Evolutionary conservation across 176 grass and related monocot genomes (phyloP).

Genomic region (Cenchrus americanus): DNA sequence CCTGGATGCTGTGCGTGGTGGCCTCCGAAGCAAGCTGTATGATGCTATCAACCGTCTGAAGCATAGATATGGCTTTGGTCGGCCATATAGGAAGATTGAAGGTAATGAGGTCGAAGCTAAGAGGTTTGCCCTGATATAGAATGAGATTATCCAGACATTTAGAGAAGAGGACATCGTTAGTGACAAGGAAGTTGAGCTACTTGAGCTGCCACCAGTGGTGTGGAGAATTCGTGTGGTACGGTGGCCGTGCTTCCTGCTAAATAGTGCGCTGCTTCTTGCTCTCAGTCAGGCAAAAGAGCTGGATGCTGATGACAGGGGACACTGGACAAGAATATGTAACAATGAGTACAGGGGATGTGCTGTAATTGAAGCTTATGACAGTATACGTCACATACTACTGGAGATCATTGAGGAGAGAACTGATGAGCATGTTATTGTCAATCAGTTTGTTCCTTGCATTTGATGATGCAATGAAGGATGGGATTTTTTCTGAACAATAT

Average conservation of each 20-base stretch:
- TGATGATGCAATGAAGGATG: constrained; percentile 47
- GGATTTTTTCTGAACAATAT: constrained; percentile 67
- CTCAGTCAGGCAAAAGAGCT: constrained; percentile 83
- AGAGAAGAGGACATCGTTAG: constrained; percentile 95
- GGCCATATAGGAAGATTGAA: constrained; percentile 87
- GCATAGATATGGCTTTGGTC: constrained; percentile 87
- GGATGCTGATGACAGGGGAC: constrained; percentile 60
- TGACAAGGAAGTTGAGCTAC: constrained; percentile 88
- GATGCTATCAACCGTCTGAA: constrained; percentile 84
- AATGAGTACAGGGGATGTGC: constrained; percentile 89
- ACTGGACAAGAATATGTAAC: constrained; percentile 71
- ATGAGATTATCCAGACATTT: constrained; percentile 90
- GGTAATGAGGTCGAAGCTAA: constrained; percentile 79
- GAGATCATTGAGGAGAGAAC: constrained; percentile 65
- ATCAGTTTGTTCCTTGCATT: constrained; percentile 64
- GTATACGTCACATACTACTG: constrained; percentile 67
- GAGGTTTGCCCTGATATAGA: constrained; percentile 93
- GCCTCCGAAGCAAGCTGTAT: constrained; percentile 61
- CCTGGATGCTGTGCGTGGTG: constrained; percentile 45
- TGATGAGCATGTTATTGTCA: constrained; percentile 68
- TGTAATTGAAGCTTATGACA: constrained; percentile 90
- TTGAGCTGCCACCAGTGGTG: constrained; percentile 76
- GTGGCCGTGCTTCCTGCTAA: constrained; percentile 92
- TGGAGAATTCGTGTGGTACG: constrained; percentile 89
- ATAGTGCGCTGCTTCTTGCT: constrained; percentile 87